These are phyloP conservation scores for Nidularia pulvinata DNA, from an alignment of 768 basidiomycete species.

Conservation along the genomic window DNA sequence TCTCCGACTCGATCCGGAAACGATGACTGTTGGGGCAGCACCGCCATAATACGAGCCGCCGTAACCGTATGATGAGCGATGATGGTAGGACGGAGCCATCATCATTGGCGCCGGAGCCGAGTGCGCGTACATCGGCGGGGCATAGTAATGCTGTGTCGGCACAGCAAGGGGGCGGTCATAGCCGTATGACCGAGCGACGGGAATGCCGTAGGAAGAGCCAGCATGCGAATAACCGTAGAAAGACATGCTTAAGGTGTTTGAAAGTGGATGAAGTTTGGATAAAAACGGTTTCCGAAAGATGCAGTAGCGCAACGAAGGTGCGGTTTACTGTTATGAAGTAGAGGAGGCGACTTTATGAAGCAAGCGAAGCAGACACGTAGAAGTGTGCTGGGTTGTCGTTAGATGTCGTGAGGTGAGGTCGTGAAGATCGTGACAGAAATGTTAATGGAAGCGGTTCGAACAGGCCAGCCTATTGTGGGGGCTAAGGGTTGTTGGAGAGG, in stretches of 20 bases:
- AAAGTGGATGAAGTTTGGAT: too few relatives aligned
- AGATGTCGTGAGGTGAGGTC: neutral
- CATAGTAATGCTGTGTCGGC: neutral
- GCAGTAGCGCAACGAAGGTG: too few relatives aligned
- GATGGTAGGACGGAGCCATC: neutral
- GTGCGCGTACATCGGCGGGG: neutral
- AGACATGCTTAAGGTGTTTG: neutral
- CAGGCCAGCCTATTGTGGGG: neutral
- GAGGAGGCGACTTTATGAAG: too few relatives aligned
- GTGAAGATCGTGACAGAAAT: neutral
- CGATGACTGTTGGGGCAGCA: neutral
- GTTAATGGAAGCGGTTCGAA: neutral
- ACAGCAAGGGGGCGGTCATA: neutral
- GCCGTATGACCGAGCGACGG: neutral
- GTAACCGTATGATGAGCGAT: neutral
- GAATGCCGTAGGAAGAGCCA: neutral
- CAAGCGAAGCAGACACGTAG: too few relatives aligned
- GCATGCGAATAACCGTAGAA: neutral
- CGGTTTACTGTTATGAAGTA: too few relatives aligned
- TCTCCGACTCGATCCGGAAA: neutral
- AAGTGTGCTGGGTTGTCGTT: neutral
- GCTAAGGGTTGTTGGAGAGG: too few relatives aligned
- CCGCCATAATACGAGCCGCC: neutral
- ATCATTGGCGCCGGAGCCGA: neutral
- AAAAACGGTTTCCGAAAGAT: too few relatives aligned